Base-by-base conservation (phyloP, 192 early-diverging fungal species). In the Backusella morwellensis region DNA sequence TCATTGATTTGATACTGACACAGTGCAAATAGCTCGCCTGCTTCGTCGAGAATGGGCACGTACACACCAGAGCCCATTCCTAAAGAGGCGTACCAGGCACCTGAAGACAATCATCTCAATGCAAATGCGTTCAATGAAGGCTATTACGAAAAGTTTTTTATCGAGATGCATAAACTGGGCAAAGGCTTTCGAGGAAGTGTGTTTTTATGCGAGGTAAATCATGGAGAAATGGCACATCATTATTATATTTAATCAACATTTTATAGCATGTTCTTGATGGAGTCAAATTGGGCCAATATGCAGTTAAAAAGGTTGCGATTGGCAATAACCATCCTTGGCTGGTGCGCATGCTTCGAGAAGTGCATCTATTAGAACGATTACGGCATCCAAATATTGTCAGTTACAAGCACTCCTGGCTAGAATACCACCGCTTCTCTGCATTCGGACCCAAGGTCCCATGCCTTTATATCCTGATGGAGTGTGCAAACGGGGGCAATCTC, bases 381-480 rank as follows among this genome's bases (percentile, higher is more conserved):
- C 93, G 91, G 32, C 96, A 99, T 82, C 94, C 93, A 0, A 98
- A 97, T 67, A 95, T 98, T 70, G 89, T 97, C 69, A 92, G 94
- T 54, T 99, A 98, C 81, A 99, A 99, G 73, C 96, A 97, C 77
- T 95, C 95, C 23, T 97, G 97, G 96, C 85, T 98, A 19, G 97
- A 98, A 74, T 86, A 94, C 76, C 89, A 95, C 77, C 87, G 91
- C 66, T 80, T 94, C 0, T 90, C 94, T 36, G 79, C 81, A 35
- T 94, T 94, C 85, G 89, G 92, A 1, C 97, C 97, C 2, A 87
- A 92, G 71, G 93, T 99, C 0, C 96, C 97, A 0, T 97, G 94
- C 71, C 86, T 99, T 17, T 99, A 97, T 76, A 97, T 99, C 38
- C 81, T 99, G 3, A 99, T 99, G 97, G 93, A 95, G 75, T 92